Percentiles rank a stretch among this genome's conserved stretches.
Conservation (phyloP, 2,329 filamentous ascomycete species). For the Cercospora berteroae region DNA sequence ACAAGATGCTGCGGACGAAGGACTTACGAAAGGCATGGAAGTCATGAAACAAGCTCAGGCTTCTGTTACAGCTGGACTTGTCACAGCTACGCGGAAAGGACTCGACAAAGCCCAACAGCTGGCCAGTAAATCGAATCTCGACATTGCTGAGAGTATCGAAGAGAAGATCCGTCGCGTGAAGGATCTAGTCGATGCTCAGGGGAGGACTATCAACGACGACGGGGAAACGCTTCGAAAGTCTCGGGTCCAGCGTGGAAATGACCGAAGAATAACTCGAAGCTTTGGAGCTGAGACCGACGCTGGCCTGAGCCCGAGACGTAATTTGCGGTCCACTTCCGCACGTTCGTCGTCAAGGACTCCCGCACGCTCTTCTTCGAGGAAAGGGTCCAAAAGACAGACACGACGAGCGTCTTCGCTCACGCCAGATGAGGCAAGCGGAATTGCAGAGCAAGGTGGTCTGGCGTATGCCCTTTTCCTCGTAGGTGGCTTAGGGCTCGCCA, state of each 20-base stretch:
- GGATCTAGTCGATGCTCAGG: conserved; percentile 1
- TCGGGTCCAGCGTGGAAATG: neutral
- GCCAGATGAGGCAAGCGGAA: neutral
- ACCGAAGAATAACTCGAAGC: neutral
- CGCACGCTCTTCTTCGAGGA: neutral
- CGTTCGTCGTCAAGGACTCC: neutral
- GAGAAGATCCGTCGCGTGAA: neutral
- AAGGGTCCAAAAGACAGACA: neutral
- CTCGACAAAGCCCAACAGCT: neutral
- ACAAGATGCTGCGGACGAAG: neutral
- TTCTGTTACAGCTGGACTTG: neutral
- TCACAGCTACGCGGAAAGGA: neutral
- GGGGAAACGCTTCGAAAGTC: neutral
- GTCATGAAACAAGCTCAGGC: neutral
- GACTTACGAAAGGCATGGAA: neutral
- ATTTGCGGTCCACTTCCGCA: neutral
- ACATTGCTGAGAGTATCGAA: neutral
- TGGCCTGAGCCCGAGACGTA: neutral
- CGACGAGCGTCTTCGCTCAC: neutral
- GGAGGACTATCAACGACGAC: neutral
- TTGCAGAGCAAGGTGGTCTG: conserved; percentile 1
- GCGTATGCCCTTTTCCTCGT: conserved; percentile 3
- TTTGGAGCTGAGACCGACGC: neutral
- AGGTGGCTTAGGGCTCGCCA: neutral
- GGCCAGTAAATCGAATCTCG: neutral